A percentile compares a stretch with the other conserved stretches of the same genome.
Conservation (phyloP, 179 eudicot genomes). For the Beta corolliflora region DNA sequence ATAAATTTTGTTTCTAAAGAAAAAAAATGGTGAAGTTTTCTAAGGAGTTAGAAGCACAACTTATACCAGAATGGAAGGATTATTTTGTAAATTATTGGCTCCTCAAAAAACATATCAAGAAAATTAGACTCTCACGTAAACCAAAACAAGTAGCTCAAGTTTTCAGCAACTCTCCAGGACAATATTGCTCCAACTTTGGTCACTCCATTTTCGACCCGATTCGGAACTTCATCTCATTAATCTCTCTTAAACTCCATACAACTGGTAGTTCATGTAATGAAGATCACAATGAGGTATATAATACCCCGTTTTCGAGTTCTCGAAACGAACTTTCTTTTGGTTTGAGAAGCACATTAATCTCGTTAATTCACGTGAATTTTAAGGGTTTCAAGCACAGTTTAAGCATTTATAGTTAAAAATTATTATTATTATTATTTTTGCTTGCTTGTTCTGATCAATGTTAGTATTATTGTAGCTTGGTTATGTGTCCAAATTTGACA, state of each 20-base stretch:
- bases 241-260: constrained; percentile 34
- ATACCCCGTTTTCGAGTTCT: not conserved
- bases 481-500: no score
- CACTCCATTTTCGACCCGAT: constrained; percentile 62
- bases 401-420: not conserved
- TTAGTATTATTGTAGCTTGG: no score
- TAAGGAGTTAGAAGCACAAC: constrained; percentile 85
- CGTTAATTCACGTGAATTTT: constrained; percentile 18
- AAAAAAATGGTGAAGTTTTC: constrained; percentile 82
- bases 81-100: constrained; percentile 85
- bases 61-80: constrained; percentile 96
- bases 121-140: constrained; percentile 52
- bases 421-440: no score
- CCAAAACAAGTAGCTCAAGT: constrained; percentile 35
- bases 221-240: constrained; percentile 22
- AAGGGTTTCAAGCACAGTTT: not conserved
- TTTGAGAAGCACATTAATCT: not conserved
- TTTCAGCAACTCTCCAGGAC: constrained; percentile 18
- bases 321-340: not conserved
- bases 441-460: no score
- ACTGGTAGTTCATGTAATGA: constrained; percentile 11
- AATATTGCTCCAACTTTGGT: constrained; percentile 31
- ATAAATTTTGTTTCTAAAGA: constrained; percentile 39
- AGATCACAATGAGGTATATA: constrained; percentile 32
- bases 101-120: constrained; percentile 78